These are phyloP conservation scores for Volutella citrinella DNA, from an alignment of 2,329 filamentous ascomycete genomes.

Conservation along the genomic window DNA sequence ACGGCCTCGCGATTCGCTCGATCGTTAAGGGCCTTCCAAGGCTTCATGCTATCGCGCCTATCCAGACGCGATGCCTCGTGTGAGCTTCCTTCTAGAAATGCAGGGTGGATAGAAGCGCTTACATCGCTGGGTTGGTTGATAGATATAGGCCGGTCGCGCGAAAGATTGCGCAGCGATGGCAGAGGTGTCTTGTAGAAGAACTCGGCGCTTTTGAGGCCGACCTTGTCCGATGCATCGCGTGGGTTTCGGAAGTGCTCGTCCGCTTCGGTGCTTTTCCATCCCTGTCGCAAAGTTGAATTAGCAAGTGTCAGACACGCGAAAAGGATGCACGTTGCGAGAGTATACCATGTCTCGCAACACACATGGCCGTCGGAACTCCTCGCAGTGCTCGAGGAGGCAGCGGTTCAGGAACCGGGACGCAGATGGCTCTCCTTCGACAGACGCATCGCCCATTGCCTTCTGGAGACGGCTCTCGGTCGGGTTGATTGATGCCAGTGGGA, in stretches of 20 bases:
- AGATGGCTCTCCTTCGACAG: no score
- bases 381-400: no score
- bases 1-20: slow-evolving; percentile 28
- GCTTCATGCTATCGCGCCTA: slow-evolving; percentile 36
- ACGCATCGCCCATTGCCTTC: no score
- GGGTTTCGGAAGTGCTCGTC: not conserved
- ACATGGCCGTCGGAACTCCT: no score
- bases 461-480: no score
- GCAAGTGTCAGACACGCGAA: no score
- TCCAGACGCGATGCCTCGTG: slow-evolving; percentile 28
- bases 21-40: slow-evolving; percentile 21
- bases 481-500: no score
- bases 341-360: no score
- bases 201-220: not conserved
- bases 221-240: not conserved
- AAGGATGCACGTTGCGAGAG: no score
- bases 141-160: slow-evolving; percentile 26
- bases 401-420: no score
- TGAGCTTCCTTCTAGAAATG: slow-evolving; percentile 11
- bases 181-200: slow-evolving; percentile 16
- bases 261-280: not conserved
- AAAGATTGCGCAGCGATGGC: slow-evolving; percentile 26
- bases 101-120: not conserved
- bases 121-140: slow-evolving; percentile 14
- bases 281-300: no score